phyloP scores from a whole-genome alignment of 1,139 yeast species.

The Protomyces inouyei region DNA sequence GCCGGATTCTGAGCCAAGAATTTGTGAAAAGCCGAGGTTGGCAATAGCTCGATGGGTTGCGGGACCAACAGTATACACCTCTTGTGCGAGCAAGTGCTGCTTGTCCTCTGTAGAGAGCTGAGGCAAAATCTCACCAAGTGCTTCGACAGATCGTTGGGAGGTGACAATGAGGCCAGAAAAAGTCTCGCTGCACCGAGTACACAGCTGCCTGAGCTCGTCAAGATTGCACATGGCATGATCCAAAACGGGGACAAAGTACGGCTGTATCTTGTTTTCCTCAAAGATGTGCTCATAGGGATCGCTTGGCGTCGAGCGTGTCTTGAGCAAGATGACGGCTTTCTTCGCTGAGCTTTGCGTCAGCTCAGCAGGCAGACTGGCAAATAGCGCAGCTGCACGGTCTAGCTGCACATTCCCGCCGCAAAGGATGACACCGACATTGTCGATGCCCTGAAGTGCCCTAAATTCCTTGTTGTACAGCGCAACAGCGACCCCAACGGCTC shows the following conservation, averaged over 20 bases:
- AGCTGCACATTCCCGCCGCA: constrained; percentile 33
- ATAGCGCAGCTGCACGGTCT: constrained; percentile 12
- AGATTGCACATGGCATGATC: constrained; percentile 57
- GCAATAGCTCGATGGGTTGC: constrained; percentile 65
- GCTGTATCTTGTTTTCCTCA: constrained; percentile 5
- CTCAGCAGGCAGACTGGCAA: background rate
- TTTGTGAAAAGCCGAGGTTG: constrained; percentile 59
- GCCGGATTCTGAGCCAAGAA: constrained; percentile 69
- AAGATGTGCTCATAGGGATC: constrained; percentile 23
- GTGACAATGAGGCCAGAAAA: constrained; percentile 66
- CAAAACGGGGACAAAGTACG: constrained; percentile 62
- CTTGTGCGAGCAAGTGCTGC: constrained; percentile 44
- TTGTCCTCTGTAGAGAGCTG: constrained; percentile 1
- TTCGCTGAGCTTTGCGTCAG: background rate
- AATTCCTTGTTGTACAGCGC: constrained; percentile 28
- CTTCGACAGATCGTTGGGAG: constrained; percentile 88
- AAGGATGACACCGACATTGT: constrained; percentile 30
- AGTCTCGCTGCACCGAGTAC: constrained; percentile 34
- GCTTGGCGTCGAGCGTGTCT: constrained; percentile 18
- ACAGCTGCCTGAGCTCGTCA: constrained; percentile 43
- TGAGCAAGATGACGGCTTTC: constrained; percentile 33
- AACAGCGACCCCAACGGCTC: constrained; percentile 32
- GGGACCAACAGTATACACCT: constrained; percentile 87
- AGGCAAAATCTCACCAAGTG: constrained; percentile 41
- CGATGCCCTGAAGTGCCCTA: constrained; percentile 15